Evolutionary conservation across 345 rosid species (phyloP), one percentile per base, ranked within the genome.

Genomic region (Erucastrum elatum): DNA sequence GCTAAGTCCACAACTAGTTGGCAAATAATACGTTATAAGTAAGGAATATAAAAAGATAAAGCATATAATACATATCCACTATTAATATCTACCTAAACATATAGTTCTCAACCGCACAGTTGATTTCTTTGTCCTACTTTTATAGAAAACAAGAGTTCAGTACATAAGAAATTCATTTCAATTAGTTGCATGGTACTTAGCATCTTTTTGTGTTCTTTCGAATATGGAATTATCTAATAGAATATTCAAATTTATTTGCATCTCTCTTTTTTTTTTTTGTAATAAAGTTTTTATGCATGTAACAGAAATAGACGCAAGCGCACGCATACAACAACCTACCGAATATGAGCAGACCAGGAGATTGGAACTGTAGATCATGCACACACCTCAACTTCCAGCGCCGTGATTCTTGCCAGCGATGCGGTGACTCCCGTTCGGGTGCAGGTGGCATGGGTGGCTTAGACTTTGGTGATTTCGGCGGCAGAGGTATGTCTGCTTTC

Each of bases 301-400:
- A 60, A 66, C 71, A 81, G 77, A 62, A 51, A 77, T 12, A 35
- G 29, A 46, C 17, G 69, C 9, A 74, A 68, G 46, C 61, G 41
- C 12, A 74, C 44, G 46, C 55, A 68, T 68, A 64, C 65, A 80
- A 70, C 37, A 44, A 35, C 11, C 6, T n/a, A 55, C 10, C 26
- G 34, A 85, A 79, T 68, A 88, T 90, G 96, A 93, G 71, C 84
- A 85, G 98, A 72, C 93, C 96, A 9, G 96, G 98, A 55, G 96
- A 90, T 75, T 93, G 98, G 98, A 90, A 88, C 85, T 93, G 98
- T 83, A 77, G 89, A 84, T 81, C 93, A 67, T 93, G 98, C 88
- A 90, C 72, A 76, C 87, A 89, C 84, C 80, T 90, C 75, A 93
- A 93, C 90, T 93, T 93, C 85, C 96, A 93, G 71, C 81, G 96